Percentiles rank a stretch among this genome's conserved stretches.
Conservation (phyloP, 176 grass and related monocot species). For the Lolium multiflorum region DNA sequence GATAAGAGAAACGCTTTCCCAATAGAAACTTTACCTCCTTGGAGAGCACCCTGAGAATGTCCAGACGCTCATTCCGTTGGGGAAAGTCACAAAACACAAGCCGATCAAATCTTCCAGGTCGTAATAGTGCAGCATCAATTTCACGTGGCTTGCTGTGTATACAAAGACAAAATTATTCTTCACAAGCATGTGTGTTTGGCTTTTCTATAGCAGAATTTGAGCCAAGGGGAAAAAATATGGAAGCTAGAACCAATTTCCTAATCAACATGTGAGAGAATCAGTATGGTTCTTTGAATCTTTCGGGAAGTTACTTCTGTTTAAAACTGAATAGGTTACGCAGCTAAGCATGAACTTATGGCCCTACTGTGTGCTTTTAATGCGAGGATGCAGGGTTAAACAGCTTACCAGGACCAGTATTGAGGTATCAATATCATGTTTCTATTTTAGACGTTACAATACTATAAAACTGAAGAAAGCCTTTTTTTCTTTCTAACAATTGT, state of each 20-base stretch:
- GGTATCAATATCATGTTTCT: not conserved
- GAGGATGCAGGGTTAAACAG: not conserved
- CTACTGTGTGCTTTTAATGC: not conserved
- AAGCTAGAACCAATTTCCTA: not conserved
- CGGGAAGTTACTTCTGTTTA: not conserved
- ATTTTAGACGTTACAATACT: not conserved
- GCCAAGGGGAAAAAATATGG: not conserved
- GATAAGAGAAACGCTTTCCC: not conserved
- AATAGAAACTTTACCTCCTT: constrained; percentile 54
- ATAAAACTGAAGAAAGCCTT: not conserved
- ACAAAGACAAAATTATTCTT: constrained; percentile 17
- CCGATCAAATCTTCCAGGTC: constrained; percentile 93
- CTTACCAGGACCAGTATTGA: not conserved
- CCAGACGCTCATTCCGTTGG: constrained; percentile 68
- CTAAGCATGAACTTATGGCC: not conserved
- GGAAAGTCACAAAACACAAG: constrained; percentile 93
- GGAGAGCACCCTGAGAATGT: constrained; percentile 77
- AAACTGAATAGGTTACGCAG: not conserved
- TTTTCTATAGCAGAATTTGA: not conserved
- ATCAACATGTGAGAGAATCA: not conserved
- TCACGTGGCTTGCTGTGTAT: constrained; percentile 72
- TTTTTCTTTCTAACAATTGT: not conserved
- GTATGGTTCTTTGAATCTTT: not conserved
- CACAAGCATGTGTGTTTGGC: not conserved
- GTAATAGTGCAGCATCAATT: constrained; percentile 87